Evolutionary conservation across 768 basidiomycete species (phyloP), one percentile per base, ranked within the genome.

Genomic region (Imleria badia): DNA sequence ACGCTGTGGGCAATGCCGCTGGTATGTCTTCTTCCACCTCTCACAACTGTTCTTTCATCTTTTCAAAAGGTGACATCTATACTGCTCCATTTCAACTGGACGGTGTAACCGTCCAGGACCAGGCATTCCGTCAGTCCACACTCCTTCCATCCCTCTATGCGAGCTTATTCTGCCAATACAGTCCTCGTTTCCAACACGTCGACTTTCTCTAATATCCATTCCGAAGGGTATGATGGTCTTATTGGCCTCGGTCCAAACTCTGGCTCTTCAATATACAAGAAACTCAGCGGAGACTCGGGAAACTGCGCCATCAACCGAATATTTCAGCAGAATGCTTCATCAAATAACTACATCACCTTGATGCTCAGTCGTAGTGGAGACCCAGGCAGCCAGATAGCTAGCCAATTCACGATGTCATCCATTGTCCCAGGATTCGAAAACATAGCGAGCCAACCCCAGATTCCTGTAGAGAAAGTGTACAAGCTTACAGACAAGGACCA

Each of bases 231-330:
- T 59, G 79, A 84, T 52, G 89, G 89, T 38, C 80, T 91, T 19
- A 73, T 91, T 29, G 89, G 89, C 22, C 79, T 91, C 17, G 89
- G 89, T n/a, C 89, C 89, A 30, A 88, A 88, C 72, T 69, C 79
- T 23, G 87, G 84, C 42, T 89, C 87, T 47, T 72, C 80, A 39
- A 80, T 91, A 57, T 78, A 75, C 53, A 76, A 83, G 56, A 82
- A 81, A 50, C 65, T 89, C 40, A 76, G 75, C 57, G 72, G 69
- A 10, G 59, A 65, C 50, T 63, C 76, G 8, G 88, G 80, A 20
- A 79, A 87, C 73, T 82, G 77, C 23, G 69, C 85, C 13, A 74
- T 92, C 15, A 81, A 82, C 61, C 80, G 77, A 60, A 82, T 89
- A 54, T 92, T 92, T 67, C 69, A 79, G 54, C 76, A 81, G 52